Evolutionary conservation across 2,329 filamentous ascomycete genomes (phyloP), one percentile per base, ranked within the genome.

Genomic region (Pseudogymnoascus sp.): DNA sequence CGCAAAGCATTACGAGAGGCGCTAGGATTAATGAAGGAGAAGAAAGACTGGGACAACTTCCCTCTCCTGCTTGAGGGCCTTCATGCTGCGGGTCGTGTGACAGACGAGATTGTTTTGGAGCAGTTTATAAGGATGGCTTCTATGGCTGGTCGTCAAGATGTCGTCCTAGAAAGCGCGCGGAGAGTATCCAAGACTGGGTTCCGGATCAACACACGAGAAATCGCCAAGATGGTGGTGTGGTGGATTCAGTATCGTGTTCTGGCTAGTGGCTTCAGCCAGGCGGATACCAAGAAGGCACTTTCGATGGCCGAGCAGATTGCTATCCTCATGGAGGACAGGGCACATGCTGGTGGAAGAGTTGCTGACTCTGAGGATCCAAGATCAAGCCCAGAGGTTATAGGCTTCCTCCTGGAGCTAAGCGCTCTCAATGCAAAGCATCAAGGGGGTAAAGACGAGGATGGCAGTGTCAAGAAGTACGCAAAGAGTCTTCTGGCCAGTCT

Each of bases 401-500:
- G 74, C 21, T 70, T 75, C 2, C 65, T 80, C 17, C 70, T 82
- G 7, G 76, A 80, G 61, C 70, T 83, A 15, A 74, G 74, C 65
- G 77, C 79, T 26, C 74, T 77, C n/a, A 71, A 77, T 2, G 38
- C 76, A n/a, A 72, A 74, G 28, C 66, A 76, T 35, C 67, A 69
- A 19, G 73, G 67, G 3, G 75, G 75, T 2, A 74, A 75, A 36
- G 78, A 81, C 67, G 66, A 70, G n/a, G 71, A 71, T 23, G 73
- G 72, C 3, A 71, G 75, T 31, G 78, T 80, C 28, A 68, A 68
- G 23, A 70, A 70, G 38, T 80, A 79, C 66, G 74, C 74, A 11
- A 67, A 70, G 61, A 70, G 64, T 60, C 65, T 70, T 44, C 65
- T 65, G 64, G 70, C 17, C 10, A 64, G 62, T 19, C 63, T 64